These are phyloP conservation scores for Achaetomiella virescens DNA, from an alignment of 495 filamentous ascomycete genomes.

Conservation along the genomic window DNA sequence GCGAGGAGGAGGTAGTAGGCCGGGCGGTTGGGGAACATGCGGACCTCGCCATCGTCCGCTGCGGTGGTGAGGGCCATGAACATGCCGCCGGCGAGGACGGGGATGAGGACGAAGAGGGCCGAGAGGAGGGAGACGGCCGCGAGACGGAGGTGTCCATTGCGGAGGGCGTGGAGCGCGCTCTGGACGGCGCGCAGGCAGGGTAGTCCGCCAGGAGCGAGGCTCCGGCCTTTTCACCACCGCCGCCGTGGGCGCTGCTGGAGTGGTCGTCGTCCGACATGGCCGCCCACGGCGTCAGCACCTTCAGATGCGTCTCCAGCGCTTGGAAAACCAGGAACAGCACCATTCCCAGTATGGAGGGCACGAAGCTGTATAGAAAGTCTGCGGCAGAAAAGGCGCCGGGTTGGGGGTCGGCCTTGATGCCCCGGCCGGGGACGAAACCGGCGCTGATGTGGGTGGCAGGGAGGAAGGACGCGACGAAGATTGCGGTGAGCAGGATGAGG, in stretches of 20 bases:
- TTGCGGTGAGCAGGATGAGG: constrained; percentile 60
- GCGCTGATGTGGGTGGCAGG: constrained; percentile 51
- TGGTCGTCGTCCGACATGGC: constrained; percentile 39
- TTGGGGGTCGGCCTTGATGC: constrained; percentile 54
- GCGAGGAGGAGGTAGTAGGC: constrained; percentile 63
- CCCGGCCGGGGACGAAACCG: constrained; percentile 59
- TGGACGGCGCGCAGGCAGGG: constrained; percentile 57
- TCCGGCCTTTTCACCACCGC: constrained; percentile 55
- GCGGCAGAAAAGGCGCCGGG: constrained; percentile 68
- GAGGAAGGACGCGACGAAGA: constrained; percentile 73
- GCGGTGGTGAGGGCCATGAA: constrained; percentile 70
- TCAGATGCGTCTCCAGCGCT: constrained; percentile 66
- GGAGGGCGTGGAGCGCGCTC: constrained; percentile 53
- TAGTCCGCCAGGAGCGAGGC: constrained; percentile 71
- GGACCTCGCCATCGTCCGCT: constrained; percentile 39
- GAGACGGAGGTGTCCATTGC: constrained; percentile 63
- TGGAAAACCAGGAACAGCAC: constrained; percentile 72
- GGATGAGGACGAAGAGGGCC: constrained; percentile 57
- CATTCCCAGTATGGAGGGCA: constrained; percentile 71
- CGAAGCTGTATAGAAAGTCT: constrained; percentile 82
- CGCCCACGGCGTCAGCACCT: constrained; percentile 70
- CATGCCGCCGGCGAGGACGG: constrained; percentile 68
- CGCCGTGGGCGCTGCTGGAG: no score
- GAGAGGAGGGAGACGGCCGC: constrained; percentile 63
- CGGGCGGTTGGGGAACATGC: constrained; percentile 62